Conservation (phyloP, 805 yeast species). For the Komagataella ulmi region DNA sequence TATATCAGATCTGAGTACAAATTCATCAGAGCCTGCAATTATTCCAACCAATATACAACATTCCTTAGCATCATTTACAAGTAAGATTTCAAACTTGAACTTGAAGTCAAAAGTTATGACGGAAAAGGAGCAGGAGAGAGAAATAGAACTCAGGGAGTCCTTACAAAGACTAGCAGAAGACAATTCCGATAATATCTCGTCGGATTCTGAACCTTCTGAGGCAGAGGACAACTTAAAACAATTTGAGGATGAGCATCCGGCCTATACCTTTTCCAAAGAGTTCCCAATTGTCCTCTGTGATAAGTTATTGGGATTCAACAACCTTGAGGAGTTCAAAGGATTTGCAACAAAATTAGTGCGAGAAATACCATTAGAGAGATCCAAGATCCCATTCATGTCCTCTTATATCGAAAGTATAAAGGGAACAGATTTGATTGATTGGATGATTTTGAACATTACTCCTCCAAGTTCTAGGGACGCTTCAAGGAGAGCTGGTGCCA, state of each 20-base stretch:
- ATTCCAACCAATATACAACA: background rate
- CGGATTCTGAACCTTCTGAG: constrained; percentile 4
- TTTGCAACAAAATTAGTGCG: constrained; percentile 3
- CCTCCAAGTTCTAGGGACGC: background rate
- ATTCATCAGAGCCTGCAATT: background rate
- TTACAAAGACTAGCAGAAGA: background rate
- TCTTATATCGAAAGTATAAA: constrained; percentile 5
- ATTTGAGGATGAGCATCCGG: background rate
- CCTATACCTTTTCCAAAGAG: constrained; percentile 2
- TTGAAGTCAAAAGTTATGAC: background rate
- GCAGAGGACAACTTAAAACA: constrained; percentile 3
- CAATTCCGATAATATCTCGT: constrained; percentile 1
- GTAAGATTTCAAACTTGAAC: background rate
- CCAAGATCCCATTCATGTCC: constrained; percentile 3
- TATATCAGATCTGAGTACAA: background rate
- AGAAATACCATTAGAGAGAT: constrained; percentile 3
- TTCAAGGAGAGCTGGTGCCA: background rate
- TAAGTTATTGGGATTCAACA: constrained; percentile 4
- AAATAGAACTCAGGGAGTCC: constrained; percentile 3
- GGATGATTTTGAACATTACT: background rate
- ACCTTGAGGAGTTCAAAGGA: constrained; percentile 4
- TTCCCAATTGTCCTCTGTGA: constrained; percentile 2
- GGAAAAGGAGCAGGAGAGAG: background rate
- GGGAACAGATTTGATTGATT: constrained; percentile 3
- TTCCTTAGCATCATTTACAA: background rate